Base-by-base conservation (phyloP, 2,329 filamentous ascomycete genomes). In the Xylariales sp. region DNA sequence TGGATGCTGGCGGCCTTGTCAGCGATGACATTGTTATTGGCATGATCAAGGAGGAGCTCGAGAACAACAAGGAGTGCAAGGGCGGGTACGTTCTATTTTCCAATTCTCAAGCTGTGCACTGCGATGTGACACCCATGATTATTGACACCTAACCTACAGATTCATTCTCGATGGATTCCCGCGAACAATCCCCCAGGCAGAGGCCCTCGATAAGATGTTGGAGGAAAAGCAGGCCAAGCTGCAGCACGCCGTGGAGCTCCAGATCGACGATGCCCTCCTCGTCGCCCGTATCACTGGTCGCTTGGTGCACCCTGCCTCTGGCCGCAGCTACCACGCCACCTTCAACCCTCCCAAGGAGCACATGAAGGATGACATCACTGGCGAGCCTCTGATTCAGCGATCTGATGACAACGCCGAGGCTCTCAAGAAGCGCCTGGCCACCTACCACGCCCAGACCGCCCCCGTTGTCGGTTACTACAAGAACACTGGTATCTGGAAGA, bases 151-250 rank as follows among this genome's bases (percentile, higher is more conserved):
- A 8, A 29, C 14, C 41, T n/a, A 15, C 55, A 95, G 91, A 54
- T 98, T 98, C 76, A 98, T 98, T 60, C 86, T 98, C 55, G 93
- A 98, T 63, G 93, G 93, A 51, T 98, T 98, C 78, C 93, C 93
- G 41, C 88, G 93, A 58, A 98, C 93, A 41, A 91, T 98, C 37
- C 81, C 88, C 42, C 93, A 98, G 69, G 93, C 93, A 44, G 83
- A 96, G 73, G 83, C 90, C 58, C 84, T 98, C 58, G 93, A 98
- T 67, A 74, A 78, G 53, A 98, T 98, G 93, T 84, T 98, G 48
- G 59, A 67, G 37, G 74, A 73, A 48, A 83, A 86, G 63, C 74
- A 83, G 53, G 85, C 94, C 70, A 85, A 82, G 55, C 83, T 98
- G 50, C 88, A 95, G 69, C 90, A 97, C 69, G 93, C 91, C 46